Percentiles rank a stretch among this genome's conserved stretches.
These are phyloP conservation scores for Apophysomyces ossiformis DNA, from an alignment of 371 early-diverging fungal genomes.

Conservation along the genomic window DNA sequence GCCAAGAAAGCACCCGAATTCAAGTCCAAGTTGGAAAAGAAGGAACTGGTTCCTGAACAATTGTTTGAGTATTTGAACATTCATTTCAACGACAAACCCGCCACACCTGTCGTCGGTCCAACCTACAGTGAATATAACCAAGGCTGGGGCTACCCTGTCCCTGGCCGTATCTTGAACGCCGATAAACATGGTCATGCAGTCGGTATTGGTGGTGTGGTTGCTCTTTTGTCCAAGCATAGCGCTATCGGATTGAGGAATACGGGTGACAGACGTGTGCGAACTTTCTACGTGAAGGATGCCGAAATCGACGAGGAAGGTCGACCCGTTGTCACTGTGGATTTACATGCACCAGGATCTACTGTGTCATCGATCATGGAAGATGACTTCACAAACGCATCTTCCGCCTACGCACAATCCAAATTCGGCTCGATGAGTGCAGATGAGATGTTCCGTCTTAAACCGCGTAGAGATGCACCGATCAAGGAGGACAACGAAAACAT, in stretches of 20 bases:
- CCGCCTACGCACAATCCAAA: slow-evolving; percentile 1
- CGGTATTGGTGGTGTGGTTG: slow-evolving; percentile 73
- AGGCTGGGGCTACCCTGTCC: slow-evolving; percentile 49
- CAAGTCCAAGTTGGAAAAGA: slow-evolving; percentile 48
- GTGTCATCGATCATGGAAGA: slow-evolving; percentile 9
- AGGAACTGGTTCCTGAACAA: slow-evolving; percentile 41
- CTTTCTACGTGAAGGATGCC: slow-evolving; percentile 69
- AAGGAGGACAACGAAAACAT: slow-evolving; percentile 18
- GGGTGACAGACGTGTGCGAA: slow-evolving; percentile 50
- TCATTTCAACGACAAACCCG: slow-evolving; percentile 26
- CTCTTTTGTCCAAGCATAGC: slow-evolving; percentile 50
- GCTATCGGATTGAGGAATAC: slow-evolving; percentile 31
- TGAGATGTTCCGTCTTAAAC: slow-evolving; percentile 23
- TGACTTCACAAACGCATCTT: not conserved
- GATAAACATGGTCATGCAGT: slow-evolving; percentile 54
- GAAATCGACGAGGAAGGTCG: slow-evolving; percentile 64
- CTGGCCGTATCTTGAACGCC: slow-evolving; percentile 70
- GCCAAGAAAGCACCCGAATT: slow-evolving; percentile 57
- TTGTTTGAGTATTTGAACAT: slow-evolving; percentile 37
- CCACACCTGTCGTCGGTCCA: slow-evolving; percentile 35
- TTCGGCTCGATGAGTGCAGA: slow-evolving; percentile 23
- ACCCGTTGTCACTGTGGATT: slow-evolving; percentile 55
- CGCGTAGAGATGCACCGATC: slow-evolving; percentile 8
- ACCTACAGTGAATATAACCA: slow-evolving; percentile 36
- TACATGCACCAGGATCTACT: slow-evolving; percentile 24